phyloP scores from a whole-genome alignment of 306 rosid species.

The Biancaea sappan region DNA sequence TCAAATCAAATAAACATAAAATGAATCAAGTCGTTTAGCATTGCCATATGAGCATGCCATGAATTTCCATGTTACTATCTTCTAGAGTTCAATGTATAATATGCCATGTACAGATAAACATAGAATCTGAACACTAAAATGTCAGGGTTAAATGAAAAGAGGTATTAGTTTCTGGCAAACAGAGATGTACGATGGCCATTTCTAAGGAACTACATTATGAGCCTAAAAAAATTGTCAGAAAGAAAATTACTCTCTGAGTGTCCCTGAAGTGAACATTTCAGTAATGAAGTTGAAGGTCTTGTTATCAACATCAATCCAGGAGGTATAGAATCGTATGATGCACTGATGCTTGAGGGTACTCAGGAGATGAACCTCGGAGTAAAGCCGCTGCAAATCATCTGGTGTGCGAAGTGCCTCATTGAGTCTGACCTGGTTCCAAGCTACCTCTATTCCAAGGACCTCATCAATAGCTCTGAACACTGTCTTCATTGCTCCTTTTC shows the following conservation, averaged over 20 bases:
- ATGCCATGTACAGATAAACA: neutral
- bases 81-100: neutral
- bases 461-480: slow-evolving; percentile 91
- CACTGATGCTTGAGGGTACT: slow-evolving; percentile 79
- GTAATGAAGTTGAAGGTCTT: slow-evolving; percentile 85
- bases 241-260: slow-evolving; percentile 76
- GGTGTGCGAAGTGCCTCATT: slow-evolving; percentile 67
- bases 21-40: neutral
- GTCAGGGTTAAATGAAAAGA: slow-evolving; percentile 1
- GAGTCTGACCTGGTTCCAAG: slow-evolving; percentile 86
- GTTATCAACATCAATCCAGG: slow-evolving; percentile 76
- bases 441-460: slow-evolving; percentile 84
- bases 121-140: neutral
- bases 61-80: neutral
- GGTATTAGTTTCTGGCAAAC: neutral
- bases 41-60: neutral
- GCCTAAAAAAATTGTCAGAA: slow-evolving; percentile 24
- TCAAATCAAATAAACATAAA: slow-evolving; percentile 12
- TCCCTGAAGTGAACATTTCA: slow-evolving; percentile 87
- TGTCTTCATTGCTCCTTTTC: slow-evolving; percentile 91
- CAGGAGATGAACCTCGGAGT: slow-evolving; percentile 93
- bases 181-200: neutral
- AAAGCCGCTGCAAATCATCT: slow-evolving; percentile 82
- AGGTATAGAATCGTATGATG: slow-evolving; percentile 75
- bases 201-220: slow-evolving; percentile 15